Evolutionary conservation across 352 stramenopile species (phyloP).

Genomic region (Pythium guiyangense): DNA sequence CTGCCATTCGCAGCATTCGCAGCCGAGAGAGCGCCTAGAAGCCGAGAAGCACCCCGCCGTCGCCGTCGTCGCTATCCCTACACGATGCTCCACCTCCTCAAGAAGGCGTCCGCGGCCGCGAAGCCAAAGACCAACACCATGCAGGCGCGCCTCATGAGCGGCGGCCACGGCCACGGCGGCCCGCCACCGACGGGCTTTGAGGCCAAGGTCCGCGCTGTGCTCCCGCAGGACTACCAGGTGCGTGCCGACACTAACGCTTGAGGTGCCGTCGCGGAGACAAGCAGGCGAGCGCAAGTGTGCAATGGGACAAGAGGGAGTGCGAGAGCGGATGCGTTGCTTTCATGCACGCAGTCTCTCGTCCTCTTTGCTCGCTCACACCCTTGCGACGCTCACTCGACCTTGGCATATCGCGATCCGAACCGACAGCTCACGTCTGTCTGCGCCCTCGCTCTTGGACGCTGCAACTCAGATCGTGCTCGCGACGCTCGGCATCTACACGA

Average conservation of each 20-base stretch:
- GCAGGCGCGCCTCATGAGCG: constrained; percentile 73
- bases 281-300: no score
- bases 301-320: no score
- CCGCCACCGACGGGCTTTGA: constrained; percentile 70
- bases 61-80: no score
- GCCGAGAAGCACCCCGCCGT: constrained; percentile 2
- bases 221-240: constrained; percentile 86
- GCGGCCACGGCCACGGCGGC: constrained; percentile 49
- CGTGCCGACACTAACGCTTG: constrained; percentile 9
- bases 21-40: neutral
- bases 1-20: no score
- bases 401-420: no score
- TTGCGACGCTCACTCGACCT: no score
- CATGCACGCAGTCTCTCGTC: no score
- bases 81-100: constrained; percentile 74
- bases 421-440: no score
- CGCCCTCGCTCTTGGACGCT: no score
- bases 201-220: constrained; percentile 79
- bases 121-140: constrained; percentile 46
- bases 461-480: constrained; percentile 84
- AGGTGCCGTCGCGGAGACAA: neutral
- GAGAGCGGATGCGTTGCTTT: no score
- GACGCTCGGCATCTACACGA: constrained; percentile 78
- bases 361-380: no score
- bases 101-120: constrained; percentile 53